Evolutionary conservation across 2,329 filamentous ascomycete species (phyloP).

Genomic region (Ophiostoma quercus): DNA sequence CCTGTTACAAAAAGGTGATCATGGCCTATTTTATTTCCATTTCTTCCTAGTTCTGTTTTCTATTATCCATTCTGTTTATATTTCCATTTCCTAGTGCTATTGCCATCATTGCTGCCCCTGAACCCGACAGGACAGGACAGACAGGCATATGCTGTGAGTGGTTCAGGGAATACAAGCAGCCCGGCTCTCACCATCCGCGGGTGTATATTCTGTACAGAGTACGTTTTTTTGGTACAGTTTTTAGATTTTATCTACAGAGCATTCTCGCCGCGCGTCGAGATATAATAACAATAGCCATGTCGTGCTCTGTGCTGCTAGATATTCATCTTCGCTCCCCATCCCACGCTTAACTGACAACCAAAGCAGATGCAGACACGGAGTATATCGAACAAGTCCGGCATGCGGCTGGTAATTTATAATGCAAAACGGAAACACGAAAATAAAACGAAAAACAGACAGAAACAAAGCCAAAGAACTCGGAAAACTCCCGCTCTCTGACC

Average conservation of each 20-base stretch:
- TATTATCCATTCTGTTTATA: too few relatives aligned
- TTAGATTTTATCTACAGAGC: too few relatives aligned
- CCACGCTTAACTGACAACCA: background rate
- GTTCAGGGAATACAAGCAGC: background rate
- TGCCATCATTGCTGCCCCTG: background rate
- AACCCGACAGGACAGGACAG: background rate
- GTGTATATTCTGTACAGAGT: too few relatives aligned
- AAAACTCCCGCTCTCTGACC: constrained; percentile 3
- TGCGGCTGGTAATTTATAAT: background rate
- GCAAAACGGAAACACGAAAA: too few relatives aligned
- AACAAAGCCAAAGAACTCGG: background rate
- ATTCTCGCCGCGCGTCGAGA: background rate
- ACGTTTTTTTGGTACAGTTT: too few relatives aligned
- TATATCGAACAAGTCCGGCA: background rate
- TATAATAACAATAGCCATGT: background rate
- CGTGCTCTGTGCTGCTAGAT: background rate
- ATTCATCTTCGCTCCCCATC: background rate
- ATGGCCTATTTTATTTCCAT: background rate
- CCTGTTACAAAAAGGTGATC: constrained; percentile 4
- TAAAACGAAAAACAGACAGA: background rate
- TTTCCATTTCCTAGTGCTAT: background rate
- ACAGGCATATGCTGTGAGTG: background rate
- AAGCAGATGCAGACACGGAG: background rate
- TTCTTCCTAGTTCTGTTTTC: too few relatives aligned
- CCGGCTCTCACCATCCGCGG: background rate